These are phyloP conservation scores for Annulohypoxylon truncatum DNA, from an alignment of 2,329 filamentous ascomycete genomes.

Conservation along the genomic window DNA sequence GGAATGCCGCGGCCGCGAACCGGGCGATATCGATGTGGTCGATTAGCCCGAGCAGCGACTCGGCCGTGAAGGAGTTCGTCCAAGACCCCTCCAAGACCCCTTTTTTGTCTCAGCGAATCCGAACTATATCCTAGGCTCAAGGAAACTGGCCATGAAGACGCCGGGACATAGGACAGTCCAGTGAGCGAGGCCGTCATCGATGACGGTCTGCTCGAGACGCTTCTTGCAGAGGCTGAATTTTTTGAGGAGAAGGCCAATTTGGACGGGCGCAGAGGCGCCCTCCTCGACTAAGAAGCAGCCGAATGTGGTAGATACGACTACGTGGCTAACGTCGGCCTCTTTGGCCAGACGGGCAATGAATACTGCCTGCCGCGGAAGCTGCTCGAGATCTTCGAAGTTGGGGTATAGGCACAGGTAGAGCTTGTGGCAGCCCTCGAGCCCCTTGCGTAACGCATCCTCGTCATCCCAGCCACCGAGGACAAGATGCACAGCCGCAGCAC, in stretches of 20 bases:
- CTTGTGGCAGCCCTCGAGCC: slow-evolving; percentile 47
- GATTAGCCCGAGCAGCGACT: slow-evolving; percentile 1
- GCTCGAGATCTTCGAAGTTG: slow-evolving; percentile 47
- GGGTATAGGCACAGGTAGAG: slow-evolving; percentile 52
- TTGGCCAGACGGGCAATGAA: slow-evolving; percentile 53
- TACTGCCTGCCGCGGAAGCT: slow-evolving; percentile 49
- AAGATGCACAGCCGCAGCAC: slow-evolving; percentile 50
- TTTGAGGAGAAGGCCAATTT: slow-evolving; percentile 44
- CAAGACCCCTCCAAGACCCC: slow-evolving; percentile 20
- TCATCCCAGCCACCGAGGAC: slow-evolving; percentile 52
- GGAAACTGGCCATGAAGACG: slow-evolving; percentile 64
- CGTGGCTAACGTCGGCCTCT: slow-evolving; percentile 53
- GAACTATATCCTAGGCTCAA: slow-evolving; percentile 53
- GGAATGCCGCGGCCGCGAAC: slow-evolving; percentile 19
- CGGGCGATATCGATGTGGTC: slow-evolving; percentile 25
- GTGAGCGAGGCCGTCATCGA: slow-evolving; percentile 52
- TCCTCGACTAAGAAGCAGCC: slow-evolving; percentile 47
- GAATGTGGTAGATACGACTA: slow-evolving; percentile 54
- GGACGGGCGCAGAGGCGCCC: slow-evolving; percentile 45
- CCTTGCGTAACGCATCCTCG: slow-evolving; percentile 45
- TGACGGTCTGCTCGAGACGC: slow-evolving; percentile 55
- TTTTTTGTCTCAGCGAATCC: slow-evolving; percentile 22
- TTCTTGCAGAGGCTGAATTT: too few species aligned
- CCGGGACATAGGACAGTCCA: slow-evolving; percentile 64
- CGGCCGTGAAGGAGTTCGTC: slow-evolving; percentile 6